Conservation (phyloP, 2,329 filamentous ascomycete genomes). For the Fusarium dimerum region DNA sequence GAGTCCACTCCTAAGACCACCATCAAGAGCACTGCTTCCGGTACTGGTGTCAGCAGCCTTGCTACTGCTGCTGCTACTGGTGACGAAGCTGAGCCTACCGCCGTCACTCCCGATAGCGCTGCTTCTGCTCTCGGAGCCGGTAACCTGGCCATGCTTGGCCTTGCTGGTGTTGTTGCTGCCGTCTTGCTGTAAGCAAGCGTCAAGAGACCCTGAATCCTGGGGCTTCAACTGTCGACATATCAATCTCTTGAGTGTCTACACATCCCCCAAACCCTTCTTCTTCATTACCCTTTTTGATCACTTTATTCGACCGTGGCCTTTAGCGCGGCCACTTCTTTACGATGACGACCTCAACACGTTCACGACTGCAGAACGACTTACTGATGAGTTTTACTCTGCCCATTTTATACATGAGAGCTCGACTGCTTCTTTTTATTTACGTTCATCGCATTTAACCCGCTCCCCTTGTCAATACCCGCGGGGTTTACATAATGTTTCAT, state of each 20-base stretch:
- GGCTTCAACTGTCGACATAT: slow-evolving; percentile 14
- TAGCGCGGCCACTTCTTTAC: slow-evolving; percentile 22
- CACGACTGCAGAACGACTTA: slow-evolving; percentile 22
- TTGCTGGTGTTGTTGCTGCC: slow-evolving; percentile 51
- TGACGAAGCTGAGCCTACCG: slow-evolving; percentile 33
- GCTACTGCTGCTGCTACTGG: slow-evolving; percentile 15
- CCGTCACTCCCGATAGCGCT: slow-evolving; percentile 40
- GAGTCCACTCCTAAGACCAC: slow-evolving; percentile 21
- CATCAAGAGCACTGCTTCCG: slow-evolving; percentile 15
- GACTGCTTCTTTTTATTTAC: slow-evolving; percentile 24
- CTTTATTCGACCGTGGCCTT: slow-evolving; percentile 3
- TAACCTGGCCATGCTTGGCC: slow-evolving; percentile 49
- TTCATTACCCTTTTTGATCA: slow-evolving; percentile 21
- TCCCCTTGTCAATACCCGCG: slow-evolving; percentile 15
- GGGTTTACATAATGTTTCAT: slow-evolving; percentile 26
- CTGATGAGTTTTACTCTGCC: slow-evolving; percentile 29
- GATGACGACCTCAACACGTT: slow-evolving; percentile 30
- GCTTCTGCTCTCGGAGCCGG: slow-evolving; percentile 46
- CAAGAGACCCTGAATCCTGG: slow-evolving; percentile 2
- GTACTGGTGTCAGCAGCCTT: no score
- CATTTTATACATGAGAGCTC: slow-evolving; percentile 22
- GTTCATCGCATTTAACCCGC: slow-evolving; percentile 28
- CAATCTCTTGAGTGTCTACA: slow-evolving; percentile 17
- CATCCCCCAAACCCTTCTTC: slow-evolving; percentile 20
- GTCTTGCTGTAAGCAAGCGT: slow-evolving; percentile 49